Evolutionary conservation across 2,329 filamentous ascomycete species (phyloP), one percentile per base, ranked within the genome.

Genomic region (Aspergillus sp.): DNA sequence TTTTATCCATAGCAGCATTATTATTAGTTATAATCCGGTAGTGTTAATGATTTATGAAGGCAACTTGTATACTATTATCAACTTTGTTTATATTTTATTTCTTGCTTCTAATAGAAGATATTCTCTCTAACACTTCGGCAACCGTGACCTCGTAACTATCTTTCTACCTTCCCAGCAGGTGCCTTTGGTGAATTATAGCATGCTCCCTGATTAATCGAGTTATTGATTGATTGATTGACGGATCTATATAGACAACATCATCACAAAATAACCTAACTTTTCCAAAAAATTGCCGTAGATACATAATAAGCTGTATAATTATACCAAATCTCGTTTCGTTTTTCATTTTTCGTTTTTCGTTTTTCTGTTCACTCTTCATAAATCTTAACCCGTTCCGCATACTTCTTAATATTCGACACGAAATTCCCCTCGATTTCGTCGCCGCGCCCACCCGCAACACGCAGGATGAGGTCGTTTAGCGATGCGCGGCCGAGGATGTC

Each of bases 401-500:
- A 97, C 68, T 91, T 84, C 37, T 75, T 78, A 60, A 99, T 98
- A 59, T 90, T 89, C 63, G 91, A 96, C 53, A 90, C 82, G 21
- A 96, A 85, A 47, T 84, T 86, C 60, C 96, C 86, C 49, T 88
- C 80, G 62, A 99, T 93, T 27, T 86, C 81, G 58, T 93, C 84
- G 4, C 95, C 95, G 65, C 86, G 87, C 0, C 95, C 95, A 0
- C 91, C 92, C 0, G 91, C 95, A 9, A 99, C 89, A 52, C 87
- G 83, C 58, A 99, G 75, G 48, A 99, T 89, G 50, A 98, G 78
- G 74, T 99, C 95, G 68, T 99, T 99, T 24, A 99, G 81, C 33
- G 86, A 91, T 64, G 92, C 87, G 31, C 95, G 82, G 1, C 95
- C 95, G 3, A 99, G 81, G 58, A 99, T 99, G 71, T 99, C 95